Evolutionary conservation across 2,329 filamentous ascomycete genomes (phyloP).

Genomic region (Colletotrichum gigasporum): DNA sequence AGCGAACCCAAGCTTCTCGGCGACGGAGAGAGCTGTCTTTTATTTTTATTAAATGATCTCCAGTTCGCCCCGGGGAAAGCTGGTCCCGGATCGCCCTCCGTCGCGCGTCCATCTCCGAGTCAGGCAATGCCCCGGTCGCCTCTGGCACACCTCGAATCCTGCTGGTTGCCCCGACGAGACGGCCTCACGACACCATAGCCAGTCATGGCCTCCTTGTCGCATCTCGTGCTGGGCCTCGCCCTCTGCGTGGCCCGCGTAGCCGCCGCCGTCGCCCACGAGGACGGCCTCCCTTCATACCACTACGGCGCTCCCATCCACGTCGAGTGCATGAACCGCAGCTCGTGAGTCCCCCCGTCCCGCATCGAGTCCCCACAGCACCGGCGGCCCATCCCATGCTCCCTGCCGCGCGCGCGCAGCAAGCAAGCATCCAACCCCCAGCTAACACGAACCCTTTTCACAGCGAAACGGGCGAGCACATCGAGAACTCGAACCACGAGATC

Average conservation of each 20-base stretch:
- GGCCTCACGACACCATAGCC: background rate
- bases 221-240: constrained; percentile 14
- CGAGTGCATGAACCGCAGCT: constrained; percentile 78
- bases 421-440: too few species aligned
- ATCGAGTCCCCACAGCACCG: too few species aligned
- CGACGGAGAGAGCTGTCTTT: constrained; percentile 25
- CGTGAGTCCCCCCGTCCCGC: too few species aligned
- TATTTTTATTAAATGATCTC: constrained; percentile 3
- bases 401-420: too few species aligned
- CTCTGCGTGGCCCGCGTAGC: constrained; percentile 33
- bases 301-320: constrained; percentile 75
- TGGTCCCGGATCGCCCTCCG: constrained; percentile 20
- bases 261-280: constrained; percentile 45
- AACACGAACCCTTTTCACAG: constrained; percentile 51
- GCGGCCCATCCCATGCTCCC: too few species aligned
- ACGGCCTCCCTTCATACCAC: constrained; percentile 67
- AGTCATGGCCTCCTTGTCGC: constrained; percentile 12
- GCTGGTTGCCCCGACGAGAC: background rate
- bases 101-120: constrained; percentile 9
- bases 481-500: constrained; percentile 81
- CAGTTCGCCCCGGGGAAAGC: constrained; percentile 22
- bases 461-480: constrained; percentile 90
- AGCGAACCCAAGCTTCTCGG: background rate
- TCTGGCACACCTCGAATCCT: background rate
- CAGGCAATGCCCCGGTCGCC: constrained; percentile 25